phyloP scores from a whole-genome alignment of 2,329 filamentous ascomycete species.

The Claviceps cyperi region DNA sequence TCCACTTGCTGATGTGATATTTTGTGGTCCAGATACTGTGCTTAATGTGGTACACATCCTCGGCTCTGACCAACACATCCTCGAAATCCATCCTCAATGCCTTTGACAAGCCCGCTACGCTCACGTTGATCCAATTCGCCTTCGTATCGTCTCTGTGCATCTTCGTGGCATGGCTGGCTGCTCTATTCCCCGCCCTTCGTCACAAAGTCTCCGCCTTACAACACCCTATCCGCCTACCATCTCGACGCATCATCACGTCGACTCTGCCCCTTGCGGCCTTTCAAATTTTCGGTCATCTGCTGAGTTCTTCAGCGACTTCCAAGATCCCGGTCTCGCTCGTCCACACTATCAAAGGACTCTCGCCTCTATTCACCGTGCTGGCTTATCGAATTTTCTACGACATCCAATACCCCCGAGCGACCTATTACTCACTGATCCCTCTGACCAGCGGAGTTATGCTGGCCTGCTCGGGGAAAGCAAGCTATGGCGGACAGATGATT shows the following conservation, averaged over 20 bases:
- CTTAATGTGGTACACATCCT: conserved; percentile 86
- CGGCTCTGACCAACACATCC: conserved; percentile 90
- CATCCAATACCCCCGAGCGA: conserved; percentile 74
- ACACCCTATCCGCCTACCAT: conserved; percentile 70
- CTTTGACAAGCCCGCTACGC: conserved; percentile 77
- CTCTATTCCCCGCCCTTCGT: conserved; percentile 55
- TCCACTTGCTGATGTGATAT: conserved; percentile 1
- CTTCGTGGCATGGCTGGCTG: conserved; percentile 61
- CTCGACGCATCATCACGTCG: conserved; percentile 65
- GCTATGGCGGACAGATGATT: conserved; percentile 70
- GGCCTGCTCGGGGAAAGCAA: conserved; percentile 72
- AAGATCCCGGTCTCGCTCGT: conserved; percentile 94
- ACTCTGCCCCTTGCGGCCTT: conserved; percentile 88
- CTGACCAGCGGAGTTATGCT: conserved; percentile 90
- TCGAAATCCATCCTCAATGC: conserved; percentile 93
- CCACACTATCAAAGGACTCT: conserved; percentile 96
- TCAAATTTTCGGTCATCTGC: conserved; percentile 82
- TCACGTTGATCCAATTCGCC: conserved; percentile 85
- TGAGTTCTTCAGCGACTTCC: conserved; percentile 85
- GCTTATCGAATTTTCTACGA: conserved; percentile 84
- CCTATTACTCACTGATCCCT: conserved; percentile 80
- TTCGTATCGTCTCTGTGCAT: conserved; percentile 86
- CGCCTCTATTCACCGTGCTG: conserved; percentile 84
- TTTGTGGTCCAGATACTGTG: conserved; percentile 53
- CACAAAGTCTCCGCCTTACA: conserved; percentile 63